phyloP scores from a whole-genome alignment of 257 asterid species.

The Gentiana dahurica region DNA sequence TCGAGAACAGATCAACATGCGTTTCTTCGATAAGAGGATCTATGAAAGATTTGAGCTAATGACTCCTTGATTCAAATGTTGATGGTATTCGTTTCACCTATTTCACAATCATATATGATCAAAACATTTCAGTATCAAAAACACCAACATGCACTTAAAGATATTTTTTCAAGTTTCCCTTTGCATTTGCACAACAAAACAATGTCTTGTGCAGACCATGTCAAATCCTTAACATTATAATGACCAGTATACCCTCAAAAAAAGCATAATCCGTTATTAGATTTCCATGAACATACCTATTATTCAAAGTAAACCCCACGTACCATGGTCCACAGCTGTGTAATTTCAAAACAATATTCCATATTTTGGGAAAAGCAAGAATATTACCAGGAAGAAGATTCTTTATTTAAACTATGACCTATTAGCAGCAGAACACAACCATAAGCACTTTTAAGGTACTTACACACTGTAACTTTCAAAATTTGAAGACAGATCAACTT shows the following conservation, averaged over 20 bases:
- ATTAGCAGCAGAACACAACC: constrained; percentile 7
- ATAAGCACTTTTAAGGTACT: constrained; percentile 1
- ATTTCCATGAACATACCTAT: constrained; percentile 5
- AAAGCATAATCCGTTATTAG: constrained; percentile 15
- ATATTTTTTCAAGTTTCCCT: too few species aligned
- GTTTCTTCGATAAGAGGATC: too few species aligned
- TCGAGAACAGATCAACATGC: too few species aligned
- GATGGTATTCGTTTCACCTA: too few species aligned
- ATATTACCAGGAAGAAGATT: constrained; percentile 7
- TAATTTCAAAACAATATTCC: constrained; percentile 7
- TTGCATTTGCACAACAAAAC: constrained; percentile 13
- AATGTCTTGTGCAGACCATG: constrained; percentile 31
- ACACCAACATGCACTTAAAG: too few species aligned
- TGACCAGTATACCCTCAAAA: constrained; percentile 21
- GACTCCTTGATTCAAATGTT: too few species aligned
- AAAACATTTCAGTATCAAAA: too few species aligned
- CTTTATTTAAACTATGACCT: constrained; percentile 12
- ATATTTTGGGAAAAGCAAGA: constrained; percentile 12
- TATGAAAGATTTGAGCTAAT: too few species aligned
- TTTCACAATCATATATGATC: too few species aligned
- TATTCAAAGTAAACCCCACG: constrained; percentile 20
- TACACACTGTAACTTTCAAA: too few species aligned
- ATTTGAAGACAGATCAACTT: constrained; percentile 1
- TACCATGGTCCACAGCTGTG: constrained; percentile 38
- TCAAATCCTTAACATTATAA: constrained; percentile 18